Percentiles rank a stretch among this genome's conserved stretches.
These are phyloP conservation scores for Fusarium begoniae DNA, from an alignment of 2,329 filamentous ascomycete genomes.

Conservation along the genomic window DNA sequence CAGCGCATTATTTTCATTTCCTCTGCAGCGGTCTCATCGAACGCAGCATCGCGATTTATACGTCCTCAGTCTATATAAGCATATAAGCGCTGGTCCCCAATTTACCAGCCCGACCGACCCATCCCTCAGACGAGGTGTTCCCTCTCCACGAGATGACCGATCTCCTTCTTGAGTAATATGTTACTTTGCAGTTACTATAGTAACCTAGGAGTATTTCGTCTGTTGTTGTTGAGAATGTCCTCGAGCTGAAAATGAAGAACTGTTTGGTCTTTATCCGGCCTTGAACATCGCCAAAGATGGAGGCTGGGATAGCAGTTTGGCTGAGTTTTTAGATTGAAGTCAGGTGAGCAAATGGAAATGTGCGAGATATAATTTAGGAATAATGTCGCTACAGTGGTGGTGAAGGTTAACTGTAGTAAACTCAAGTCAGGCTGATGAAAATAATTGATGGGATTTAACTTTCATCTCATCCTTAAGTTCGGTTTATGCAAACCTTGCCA, in stretches of 20 bases:
- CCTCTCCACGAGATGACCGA: too few relatives aligned
- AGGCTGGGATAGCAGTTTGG: background rate
- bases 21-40: too few relatives aligned
- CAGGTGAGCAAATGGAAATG: too few relatives aligned
- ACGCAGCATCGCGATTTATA: too few relatives aligned
- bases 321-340: background rate
- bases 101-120: too few relatives aligned
- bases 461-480: background rate
- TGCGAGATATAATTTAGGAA: too few relatives aligned
- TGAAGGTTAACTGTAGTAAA: background rate
- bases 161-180: accelerated
- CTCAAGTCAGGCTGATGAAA: background rate
- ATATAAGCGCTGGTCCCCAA: too few relatives aligned
- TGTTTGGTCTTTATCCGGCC: too few relatives aligned
- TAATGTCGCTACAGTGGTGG: background rate
- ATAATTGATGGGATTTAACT: background rate
- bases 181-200: too few relatives aligned
- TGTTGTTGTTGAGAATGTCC: accelerated
- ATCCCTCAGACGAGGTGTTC: too few relatives aligned
- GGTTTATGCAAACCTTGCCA: background rate
- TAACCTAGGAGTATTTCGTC: accelerated
- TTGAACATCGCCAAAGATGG: background rate
- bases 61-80: too few relatives aligned
- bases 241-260: too few relatives aligned
- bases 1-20: background rate